Conservation (phyloP, 768 basidiomycete species). For the Udeniomyces megalosporus region DNA sequence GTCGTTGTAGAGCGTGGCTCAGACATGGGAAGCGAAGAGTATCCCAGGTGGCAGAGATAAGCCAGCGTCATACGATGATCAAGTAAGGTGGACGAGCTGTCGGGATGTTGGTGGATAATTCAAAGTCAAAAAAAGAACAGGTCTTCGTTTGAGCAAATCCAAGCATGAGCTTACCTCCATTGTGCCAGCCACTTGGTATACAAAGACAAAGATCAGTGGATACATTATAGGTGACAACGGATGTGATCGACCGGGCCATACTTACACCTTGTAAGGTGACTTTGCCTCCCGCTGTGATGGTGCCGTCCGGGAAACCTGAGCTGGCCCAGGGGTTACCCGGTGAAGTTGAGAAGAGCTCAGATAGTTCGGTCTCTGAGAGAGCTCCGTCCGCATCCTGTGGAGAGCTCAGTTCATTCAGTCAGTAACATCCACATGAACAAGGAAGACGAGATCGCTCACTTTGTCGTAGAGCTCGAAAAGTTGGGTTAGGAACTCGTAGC, state of each 20-base stretch:
- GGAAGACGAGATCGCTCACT: constrained; percentile 31
- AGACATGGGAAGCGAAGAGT: constrained; percentile 30
- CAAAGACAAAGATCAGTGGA: not conserved
- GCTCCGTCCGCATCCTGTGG: constrained; percentile 85
- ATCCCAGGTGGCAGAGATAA: constrained; percentile 91
- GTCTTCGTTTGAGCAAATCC: not conserved
- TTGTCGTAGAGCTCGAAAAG: constrained; percentile 92
- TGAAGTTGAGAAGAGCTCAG: constrained; percentile 79
- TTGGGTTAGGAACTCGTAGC: constrained; percentile 94
- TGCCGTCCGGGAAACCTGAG: constrained; percentile 82
- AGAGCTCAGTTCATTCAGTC: not conserved
- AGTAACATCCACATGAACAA: not conserved
- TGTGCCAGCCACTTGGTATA: constrained; percentile 62
- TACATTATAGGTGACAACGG: too few relatives aligned
- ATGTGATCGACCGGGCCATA: not conserved
- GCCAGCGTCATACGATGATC: constrained; percentile 80
- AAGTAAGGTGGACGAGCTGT: constrained; percentile 91
- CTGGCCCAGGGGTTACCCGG: constrained; percentile 92
- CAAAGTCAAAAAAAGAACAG: not conserved
- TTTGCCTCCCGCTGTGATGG: constrained; percentile 55
- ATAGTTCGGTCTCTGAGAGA: constrained; percentile 61
- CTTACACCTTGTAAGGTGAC: constrained; percentile 70
- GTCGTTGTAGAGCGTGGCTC: constrained; percentile 38
- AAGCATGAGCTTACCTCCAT: constrained; percentile 58
- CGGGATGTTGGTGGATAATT: too few relatives aligned